Percentiles rank a stretch among this genome's conserved stretches.
Conservation (phyloP, 345 rosid species). For the Punica granatum region DNA sequence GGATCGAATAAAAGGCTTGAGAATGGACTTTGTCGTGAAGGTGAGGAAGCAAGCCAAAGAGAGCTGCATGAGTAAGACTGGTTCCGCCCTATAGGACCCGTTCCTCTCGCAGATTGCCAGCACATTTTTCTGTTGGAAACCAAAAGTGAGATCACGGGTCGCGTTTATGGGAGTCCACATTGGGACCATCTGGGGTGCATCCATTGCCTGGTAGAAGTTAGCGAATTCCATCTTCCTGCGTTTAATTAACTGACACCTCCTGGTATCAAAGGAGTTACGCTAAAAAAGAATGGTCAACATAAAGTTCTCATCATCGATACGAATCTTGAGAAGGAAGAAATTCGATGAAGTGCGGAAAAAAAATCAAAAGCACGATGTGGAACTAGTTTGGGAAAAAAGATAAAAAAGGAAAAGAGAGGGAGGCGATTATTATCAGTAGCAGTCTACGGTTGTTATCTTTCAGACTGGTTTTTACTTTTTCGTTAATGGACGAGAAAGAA, state of each 20-base stretch:
- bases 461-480: background rate
- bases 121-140: background rate
- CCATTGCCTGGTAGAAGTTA: background rate
- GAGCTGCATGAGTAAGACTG: background rate
- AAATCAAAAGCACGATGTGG: background rate
- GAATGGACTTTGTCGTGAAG: background rate
- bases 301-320: background rate
- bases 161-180: constrained; percentile 4
- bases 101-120: background rate
- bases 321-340: background rate
- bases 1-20: background rate
- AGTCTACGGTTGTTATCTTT: background rate
- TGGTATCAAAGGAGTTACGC: background rate
- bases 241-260: background rate
- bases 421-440: background rate
- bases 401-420: background rate
- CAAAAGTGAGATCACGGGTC: background rate
- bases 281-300: background rate
- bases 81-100: background rate
- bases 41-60: background rate
- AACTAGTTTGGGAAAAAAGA: background rate
- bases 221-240: background rate
- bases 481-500: constrained; percentile 1
- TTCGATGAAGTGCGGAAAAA: background rate
- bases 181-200: background rate